A percentile compares a stretch with the other conserved stretches of the same genome.
Conservation (phyloP, 805 yeast species). For the Lipomyces spencermartinsiae region DNA sequence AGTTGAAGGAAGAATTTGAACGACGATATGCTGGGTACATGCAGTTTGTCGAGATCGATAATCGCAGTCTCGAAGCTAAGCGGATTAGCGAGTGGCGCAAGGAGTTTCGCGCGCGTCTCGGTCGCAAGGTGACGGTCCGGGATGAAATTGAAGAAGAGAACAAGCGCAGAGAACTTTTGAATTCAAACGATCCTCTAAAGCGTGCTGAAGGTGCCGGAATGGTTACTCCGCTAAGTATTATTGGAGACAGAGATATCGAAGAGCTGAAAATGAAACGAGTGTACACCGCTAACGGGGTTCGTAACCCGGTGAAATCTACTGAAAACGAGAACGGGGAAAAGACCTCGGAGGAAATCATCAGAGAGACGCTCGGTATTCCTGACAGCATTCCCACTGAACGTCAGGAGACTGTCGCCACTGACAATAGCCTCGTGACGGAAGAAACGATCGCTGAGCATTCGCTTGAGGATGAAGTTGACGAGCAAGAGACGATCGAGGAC, state of each 20-base stretch:
- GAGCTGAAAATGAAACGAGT: constrained; percentile 13
- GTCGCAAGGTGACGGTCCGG: constrained; percentile 63
- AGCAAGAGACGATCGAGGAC: constrained; percentile 14
- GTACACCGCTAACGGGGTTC: background rate
- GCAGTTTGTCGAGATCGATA: constrained; percentile 63
- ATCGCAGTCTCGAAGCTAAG: constrained; percentile 57
- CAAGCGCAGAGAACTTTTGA: constrained; percentile 61
- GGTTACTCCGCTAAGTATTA: constrained; percentile 73
- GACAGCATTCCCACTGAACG: constrained; percentile 13
- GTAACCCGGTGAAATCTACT: constrained; percentile 43
- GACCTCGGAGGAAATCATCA: constrained; percentile 40
- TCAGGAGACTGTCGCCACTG: constrained; percentile 23
- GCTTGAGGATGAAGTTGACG: constrained; percentile 13
- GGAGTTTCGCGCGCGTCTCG: constrained; percentile 45
- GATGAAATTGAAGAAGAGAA: constrained; percentile 80
- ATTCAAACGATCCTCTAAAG: constrained; percentile 58
- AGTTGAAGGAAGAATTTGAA: constrained; percentile 78
- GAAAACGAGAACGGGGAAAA: constrained; percentile 46
- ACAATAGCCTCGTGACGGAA: constrained; percentile 44
- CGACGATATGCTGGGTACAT: constrained; percentile 76
- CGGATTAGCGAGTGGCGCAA: constrained; percentile 49
- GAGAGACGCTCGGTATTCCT: constrained; percentile 24
- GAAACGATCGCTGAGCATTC: constrained; percentile 28
- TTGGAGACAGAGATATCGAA: constrained; percentile 25
- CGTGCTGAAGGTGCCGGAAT: constrained; percentile 58